Conservation (phyloP, 2,329 filamentous ascomycete genomes). For the Trichoderma aggressivum region DNA sequence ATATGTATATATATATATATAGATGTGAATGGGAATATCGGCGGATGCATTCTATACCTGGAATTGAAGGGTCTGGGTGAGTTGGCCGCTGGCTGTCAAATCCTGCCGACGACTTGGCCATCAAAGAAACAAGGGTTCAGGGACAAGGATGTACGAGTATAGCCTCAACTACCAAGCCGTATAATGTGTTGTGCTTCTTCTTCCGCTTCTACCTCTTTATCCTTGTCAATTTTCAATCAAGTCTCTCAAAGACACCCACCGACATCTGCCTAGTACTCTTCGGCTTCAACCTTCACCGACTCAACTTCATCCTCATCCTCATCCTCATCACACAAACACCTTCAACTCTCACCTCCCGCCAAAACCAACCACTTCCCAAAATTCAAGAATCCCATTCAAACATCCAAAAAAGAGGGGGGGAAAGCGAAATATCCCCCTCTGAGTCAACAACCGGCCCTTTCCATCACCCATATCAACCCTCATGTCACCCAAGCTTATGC, state of each 20-base stretch:
- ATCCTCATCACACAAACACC: not conserved
- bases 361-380: not conserved
- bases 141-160: not conserved
- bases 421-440: not conserved
- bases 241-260: not conserved
- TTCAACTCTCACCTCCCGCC: not conserved
- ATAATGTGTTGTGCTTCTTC: not conserved
- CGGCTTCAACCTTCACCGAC: not conserved
- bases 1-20: not conserved
- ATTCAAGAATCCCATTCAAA: not conserved
- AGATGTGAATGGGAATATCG: not conserved
- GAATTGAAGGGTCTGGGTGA: not conserved
- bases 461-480: not conserved
- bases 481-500: slow-evolving; percentile 12
- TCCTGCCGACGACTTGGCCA: not conserved
- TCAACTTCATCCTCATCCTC: not conserved
- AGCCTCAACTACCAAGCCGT: not conserved
- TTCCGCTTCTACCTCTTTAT: not conserved
- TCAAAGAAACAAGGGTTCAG: not conserved
- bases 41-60: not conserved
- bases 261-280: not conserved
- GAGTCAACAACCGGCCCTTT: not conserved
- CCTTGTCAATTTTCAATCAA: not conserved
- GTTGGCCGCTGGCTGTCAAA: not conserved
- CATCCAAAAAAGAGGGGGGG: not conserved